Evolutionary conservation across 2,329 filamentous ascomycete genomes (phyloP).

Genomic region (Colletotrichum higginsianum): DNA sequence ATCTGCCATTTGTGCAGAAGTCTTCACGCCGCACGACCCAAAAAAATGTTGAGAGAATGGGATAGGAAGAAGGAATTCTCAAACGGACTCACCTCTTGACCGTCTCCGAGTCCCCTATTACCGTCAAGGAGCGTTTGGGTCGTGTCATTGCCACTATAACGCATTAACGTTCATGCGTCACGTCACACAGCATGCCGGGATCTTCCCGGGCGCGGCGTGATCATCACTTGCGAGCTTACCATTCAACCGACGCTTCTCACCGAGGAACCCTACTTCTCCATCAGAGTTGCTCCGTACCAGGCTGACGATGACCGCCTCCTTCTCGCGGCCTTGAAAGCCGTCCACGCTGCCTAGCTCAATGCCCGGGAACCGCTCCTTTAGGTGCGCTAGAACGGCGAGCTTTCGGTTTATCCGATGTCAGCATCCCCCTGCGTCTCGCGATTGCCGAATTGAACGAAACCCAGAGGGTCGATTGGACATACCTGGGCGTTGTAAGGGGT

Average conservation of each 20-base stretch:
- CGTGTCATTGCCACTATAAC: slow-evolving; percentile 94
- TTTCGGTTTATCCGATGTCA: slow-evolving; percentile 55
- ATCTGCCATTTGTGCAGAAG: slow-evolving; percentile 19
- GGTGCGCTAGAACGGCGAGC: slow-evolving; percentile 82
- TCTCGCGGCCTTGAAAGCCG: slow-evolving; percentile 97
- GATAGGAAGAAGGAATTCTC: slow-evolving; percentile 37
- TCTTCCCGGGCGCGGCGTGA: slow-evolving; percentile 16
- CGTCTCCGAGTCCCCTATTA: slow-evolving; percentile 95
- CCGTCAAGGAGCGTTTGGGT: slow-evolving; percentile 88
- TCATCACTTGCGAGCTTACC: slow-evolving; percentile 68
- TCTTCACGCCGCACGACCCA: slow-evolving; percentile 31
- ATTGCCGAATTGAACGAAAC: background rate
- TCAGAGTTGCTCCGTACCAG: slow-evolving; percentile 93
- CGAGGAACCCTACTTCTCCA: slow-evolving; percentile 92
- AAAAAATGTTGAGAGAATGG: slow-evolving; percentile 24
- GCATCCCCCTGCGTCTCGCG: slow-evolving; percentile 30
- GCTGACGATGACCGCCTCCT: slow-evolving; percentile 93
- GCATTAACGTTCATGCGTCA: slow-evolving; percentile 49
- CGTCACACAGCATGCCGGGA: slow-evolving; percentile 9
- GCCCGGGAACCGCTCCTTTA: slow-evolving; percentile 86
- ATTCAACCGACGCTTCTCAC: slow-evolving; percentile 92
- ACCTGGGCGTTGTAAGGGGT: slow-evolving; percentile 97
- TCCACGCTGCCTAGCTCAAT: slow-evolving; percentile 97
- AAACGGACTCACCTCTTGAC: slow-evolving; percentile 80
- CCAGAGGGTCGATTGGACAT: slow-evolving; percentile 36